phyloP scores from a whole-genome alignment of 2,329 filamentous ascomycete species.

The Epichloe typhina region DNA sequence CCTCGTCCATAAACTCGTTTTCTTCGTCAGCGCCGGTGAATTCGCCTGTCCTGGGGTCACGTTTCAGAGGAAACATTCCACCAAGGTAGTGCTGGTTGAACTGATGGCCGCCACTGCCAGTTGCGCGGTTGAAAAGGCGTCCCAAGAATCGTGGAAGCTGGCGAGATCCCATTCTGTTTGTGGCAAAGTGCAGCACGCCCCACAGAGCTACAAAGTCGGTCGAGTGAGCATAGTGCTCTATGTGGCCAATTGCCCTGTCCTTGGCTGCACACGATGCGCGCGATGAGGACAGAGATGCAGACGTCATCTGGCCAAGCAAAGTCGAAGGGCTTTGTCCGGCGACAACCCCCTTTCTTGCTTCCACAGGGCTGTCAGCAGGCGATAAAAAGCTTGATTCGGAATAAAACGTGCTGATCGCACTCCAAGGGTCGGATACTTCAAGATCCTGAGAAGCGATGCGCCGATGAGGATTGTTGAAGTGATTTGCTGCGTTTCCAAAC shows the following conservation, averaged over 20 bases:
- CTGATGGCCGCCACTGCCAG: constrained; percentile 40
- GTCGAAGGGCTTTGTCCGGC: constrained; percentile 8
- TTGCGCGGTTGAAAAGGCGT: constrained; percentile 43
- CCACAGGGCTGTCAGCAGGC: constrained; percentile 10
- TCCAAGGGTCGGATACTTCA: constrained; percentile 19
- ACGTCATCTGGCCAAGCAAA: constrained; percentile 10
- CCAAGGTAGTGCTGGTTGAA: constrained; percentile 49
- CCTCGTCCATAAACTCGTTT: constrained; percentile 49
- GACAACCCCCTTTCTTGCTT: constrained; percentile 8
- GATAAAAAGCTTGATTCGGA: constrained; percentile 23
- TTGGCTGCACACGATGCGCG: constrained; percentile 24
- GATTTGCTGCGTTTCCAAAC: constrained; percentile 66
- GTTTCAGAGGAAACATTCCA: constrained; percentile 43
- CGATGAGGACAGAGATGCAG: constrained; percentile 18
- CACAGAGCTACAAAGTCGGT: constrained; percentile 62
- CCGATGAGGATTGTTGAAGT: constrained; percentile 65
- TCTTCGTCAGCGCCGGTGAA: constrained; percentile 31
- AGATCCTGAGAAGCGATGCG: constrained; percentile 31
- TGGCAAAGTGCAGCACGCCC: constrained; percentile 58
- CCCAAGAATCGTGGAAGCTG: constrained; percentile 48
- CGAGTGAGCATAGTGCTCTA: constrained; percentile 70
- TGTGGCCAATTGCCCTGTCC: constrained; percentile 47
- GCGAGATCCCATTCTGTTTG: constrained; percentile 24
- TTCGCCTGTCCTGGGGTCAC: constrained; percentile 26
- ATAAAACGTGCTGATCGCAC: constrained; percentile 20